Evolutionary conservation across 2,329 filamentous ascomycete genomes (phyloP), one percentile per base, ranked within the genome.

Genomic region (Berkeleyomyces rouxiae): DNA sequence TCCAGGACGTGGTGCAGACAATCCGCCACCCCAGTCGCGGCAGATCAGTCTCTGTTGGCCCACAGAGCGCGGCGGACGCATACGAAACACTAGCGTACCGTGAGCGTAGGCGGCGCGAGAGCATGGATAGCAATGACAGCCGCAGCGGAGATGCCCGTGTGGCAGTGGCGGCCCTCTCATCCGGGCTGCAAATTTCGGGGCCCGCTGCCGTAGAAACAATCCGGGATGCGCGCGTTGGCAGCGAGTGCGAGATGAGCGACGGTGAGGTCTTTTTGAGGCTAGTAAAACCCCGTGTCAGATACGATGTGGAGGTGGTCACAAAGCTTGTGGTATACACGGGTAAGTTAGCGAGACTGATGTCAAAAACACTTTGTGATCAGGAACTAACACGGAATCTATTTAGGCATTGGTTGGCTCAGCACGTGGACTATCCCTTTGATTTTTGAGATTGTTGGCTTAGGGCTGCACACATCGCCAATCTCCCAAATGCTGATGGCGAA

Each of bases 231-330:
- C 49, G 33, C 6, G 31, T 23, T 37, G 33, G 33, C 33, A 6
- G 49, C 33, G 76, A 78, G 58, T 76, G 80, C 53, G 79, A 81
- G 67, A 68, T 81, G 36, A 84, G 84, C 58, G 86, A 90, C 71
- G 81, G 79, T 67, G 87, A 95, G 71, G 85, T 97, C 72, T 96
- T 97, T 72, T 86, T 85, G 53, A 83, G 81, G 70, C 78, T 97
- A 62, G 85, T 90, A 66, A 89, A 87, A 74, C 90, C 93, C 58
- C 83, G 93, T 67, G 91, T 96, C 65, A 80, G 91, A 68, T 99
- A 97, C 70, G 93, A 99, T 74, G 92, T 97, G n/a, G 93, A 99
- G 73, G 92, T 99, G 46, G 87, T 99, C 44, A 97, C 93, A 4
- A 97, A 96, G 75, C 74, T 99, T 65, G 87, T 99, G 68, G 90